A percentile compares a stretch with the other conserved stretches of the same genome.
These are phyloP conservation scores for Salix arbutifolia DNA, from an alignment of 345 rosid species.

Conservation along the genomic window DNA sequence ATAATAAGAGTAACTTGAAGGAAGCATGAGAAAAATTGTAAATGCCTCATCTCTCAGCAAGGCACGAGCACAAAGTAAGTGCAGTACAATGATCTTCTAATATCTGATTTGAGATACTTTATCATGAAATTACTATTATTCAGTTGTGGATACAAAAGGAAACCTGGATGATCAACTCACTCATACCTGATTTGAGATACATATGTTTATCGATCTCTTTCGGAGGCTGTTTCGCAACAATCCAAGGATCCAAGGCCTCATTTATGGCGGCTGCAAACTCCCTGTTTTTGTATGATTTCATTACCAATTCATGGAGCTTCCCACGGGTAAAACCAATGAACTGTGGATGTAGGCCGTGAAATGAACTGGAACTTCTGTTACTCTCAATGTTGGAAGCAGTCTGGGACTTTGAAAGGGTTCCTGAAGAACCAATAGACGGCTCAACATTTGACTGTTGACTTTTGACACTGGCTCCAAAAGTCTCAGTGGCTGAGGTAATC, in stretches of 20 bases:
- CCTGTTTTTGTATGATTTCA: slow-evolving; percentile 91
- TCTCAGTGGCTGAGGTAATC: slow-evolving; percentile 38
- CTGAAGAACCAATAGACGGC: slow-evolving; percentile 39
- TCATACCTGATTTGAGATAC: slow-evolving; percentile 82
- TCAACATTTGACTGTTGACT: slow-evolving; percentile 28
- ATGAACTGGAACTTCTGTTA: slow-evolving; percentile 31
- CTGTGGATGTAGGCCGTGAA: slow-evolving; percentile 80
- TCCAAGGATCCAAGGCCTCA: slow-evolving; percentile 98
- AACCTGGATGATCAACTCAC: background rate
- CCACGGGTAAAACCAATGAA: slow-evolving; percentile 90
- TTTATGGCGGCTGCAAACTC: slow-evolving; percentile 95
- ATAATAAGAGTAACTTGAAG: background rate
- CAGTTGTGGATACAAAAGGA: background rate
- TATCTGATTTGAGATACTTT: background rate
- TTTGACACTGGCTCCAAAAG: slow-evolving; percentile 39
- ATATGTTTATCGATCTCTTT: slow-evolving; percentile 71
- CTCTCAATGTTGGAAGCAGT: slow-evolving; percentile 26
- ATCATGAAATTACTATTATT: background rate
- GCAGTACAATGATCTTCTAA: background rate
- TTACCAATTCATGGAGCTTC: slow-evolving; percentile 88
- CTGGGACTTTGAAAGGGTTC: slow-evolving; percentile 28
- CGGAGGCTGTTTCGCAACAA: slow-evolving; percentile 86
- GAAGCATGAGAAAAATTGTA: background rate
- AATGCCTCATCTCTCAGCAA: background rate
- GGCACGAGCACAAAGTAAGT: background rate